Base-by-base conservation (phyloP, 2,329 filamentous ascomycete species). In the Beauveria brongniartii region DNA sequence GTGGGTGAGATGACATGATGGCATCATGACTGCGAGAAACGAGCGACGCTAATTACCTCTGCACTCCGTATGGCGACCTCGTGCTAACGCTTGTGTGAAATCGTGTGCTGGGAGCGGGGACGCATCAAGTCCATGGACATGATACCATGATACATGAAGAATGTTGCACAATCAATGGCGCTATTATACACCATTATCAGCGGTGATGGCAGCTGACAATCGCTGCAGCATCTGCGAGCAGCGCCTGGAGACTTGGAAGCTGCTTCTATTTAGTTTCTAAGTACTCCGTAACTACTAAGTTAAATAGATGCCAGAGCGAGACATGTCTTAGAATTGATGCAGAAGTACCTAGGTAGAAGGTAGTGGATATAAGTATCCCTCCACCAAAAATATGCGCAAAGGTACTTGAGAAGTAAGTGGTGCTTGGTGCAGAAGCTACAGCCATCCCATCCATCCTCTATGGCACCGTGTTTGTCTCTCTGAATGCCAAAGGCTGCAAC, bases 11-110 rank as follows among this genome's bases (percentile, higher is more conserved):
- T 28, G n/a, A 18, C 20, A 57, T 56, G 28, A 37, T 57, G n/a
- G 55, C 55, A 57, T 57, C 43, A 57, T 57, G 55, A 57, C 43
- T 57, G 20, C 24, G n/a, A 30, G 16, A 22, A 48, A 26, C 28
- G 8, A 47, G 44, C 20, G 20, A 40, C 37, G 30, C n/a, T 26
- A 20, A 8, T 10, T 22, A 20, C 22, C 9, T 20, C 16, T 43
- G 18, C 10, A 20, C 18, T 37, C 26, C 12, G 26, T 56, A 10
- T 30, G 54, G 14, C 26, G 41, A 46, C 7, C 20, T 44, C 22
- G 52, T 41, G 14, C 5, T 34, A 28, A 24, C 24, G 41, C 55
- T 18, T n/a, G 12, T 24, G 41, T 40, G 20, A 43, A 47, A 40
- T 55, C 44, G 53, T 30, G 41, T 5, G 1, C 14, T 30, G 43